Evolutionary conservation across 257 asterid species (phyloP).

Genomic region (Capsicum pubescens): DNA sequence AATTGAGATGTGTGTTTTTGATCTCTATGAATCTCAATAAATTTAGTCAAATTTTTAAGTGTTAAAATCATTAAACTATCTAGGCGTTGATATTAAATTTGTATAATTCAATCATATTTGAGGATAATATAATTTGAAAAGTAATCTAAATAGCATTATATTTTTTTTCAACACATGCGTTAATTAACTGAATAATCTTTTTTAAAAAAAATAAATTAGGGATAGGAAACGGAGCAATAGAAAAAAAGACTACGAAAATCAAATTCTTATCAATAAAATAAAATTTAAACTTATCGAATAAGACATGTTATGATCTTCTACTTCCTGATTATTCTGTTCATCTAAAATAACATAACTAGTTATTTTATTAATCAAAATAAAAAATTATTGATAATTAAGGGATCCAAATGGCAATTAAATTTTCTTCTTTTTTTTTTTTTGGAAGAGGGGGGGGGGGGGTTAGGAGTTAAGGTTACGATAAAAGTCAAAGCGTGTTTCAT

Average conservation of each 20-base stretch:
- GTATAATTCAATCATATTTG: background rate
- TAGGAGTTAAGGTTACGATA: conserved; percentile 5
- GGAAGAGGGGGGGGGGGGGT: too few species aligned
- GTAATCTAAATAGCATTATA: background rate
- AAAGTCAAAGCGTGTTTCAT: background rate
- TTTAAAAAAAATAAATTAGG: too few species aligned
- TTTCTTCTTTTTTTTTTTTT: background rate
- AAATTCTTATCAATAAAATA: too few species aligned
- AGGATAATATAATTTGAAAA: background rate
- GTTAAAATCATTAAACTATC: background rate
- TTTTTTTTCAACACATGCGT: background rate
- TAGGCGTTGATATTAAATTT: background rate
- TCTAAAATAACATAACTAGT: background rate
- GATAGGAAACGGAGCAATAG: too few species aligned
- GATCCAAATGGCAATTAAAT: background rate
- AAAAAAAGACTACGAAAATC: too few species aligned
- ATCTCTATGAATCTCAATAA: background rate
- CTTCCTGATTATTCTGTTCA: too few species aligned
- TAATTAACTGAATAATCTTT: too few species aligned
- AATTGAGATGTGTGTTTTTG: background rate
- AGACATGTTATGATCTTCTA: too few species aligned
- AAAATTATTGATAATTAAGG: background rate
- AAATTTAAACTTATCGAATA: too few species aligned
- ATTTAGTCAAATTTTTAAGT: background rate
- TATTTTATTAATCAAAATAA: background rate